A percentile compares a stretch with the other conserved stretches of the same genome.
phyloP scores from a whole-genome alignment of 306 rosid genomes.

The Dalbergia cochinchinensis region DNA sequence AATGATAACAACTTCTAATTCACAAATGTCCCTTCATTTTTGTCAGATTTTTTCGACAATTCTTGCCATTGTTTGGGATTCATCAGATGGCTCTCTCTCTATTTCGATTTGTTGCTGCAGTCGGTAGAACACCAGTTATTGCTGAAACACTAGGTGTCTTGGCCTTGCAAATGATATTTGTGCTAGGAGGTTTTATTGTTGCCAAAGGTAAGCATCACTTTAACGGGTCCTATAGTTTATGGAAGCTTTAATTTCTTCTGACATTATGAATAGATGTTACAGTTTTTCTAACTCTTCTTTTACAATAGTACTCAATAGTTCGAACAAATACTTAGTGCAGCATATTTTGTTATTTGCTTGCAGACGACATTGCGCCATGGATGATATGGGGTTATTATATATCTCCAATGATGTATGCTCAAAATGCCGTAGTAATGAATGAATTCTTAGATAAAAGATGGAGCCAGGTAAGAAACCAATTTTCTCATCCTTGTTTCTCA shows the following conservation, averaged over 20 bases:
- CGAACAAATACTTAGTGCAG: neutral
- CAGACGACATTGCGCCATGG: constrained; percentile 77
- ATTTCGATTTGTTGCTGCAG: constrained; percentile 66
- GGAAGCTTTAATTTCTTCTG: neutral
- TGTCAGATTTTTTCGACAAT: constrained; percentile 61
- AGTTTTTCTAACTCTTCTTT: neutral
- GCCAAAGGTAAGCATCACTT: constrained; percentile 53
- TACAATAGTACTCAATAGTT: neutral
- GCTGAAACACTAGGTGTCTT: constrained; percentile 60
- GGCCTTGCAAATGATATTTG: constrained; percentile 52
- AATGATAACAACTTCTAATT: neutral
- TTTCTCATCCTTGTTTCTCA: constrained; percentile 7
- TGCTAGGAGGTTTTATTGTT: constrained; percentile 68
- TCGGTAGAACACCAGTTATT: constrained; percentile 62
- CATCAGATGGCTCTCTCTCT: constrained; percentile 72
- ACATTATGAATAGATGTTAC: neutral
- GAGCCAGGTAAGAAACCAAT: constrained; percentile 54
- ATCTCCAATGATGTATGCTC: constrained; percentile 89
- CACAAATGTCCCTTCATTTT: neutral
- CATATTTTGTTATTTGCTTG: constrained; percentile 3
- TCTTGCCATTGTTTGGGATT: constrained; percentile 62
- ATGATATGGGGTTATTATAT: constrained; percentile 79
- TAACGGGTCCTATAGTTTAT: neutral
- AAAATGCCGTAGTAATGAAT: constrained; percentile 75
- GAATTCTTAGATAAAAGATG: constrained; percentile 84